These are phyloP conservation scores for Lycium barbarum DNA, from an alignment of 257 asterid genomes.

Conservation along the genomic window DNA sequence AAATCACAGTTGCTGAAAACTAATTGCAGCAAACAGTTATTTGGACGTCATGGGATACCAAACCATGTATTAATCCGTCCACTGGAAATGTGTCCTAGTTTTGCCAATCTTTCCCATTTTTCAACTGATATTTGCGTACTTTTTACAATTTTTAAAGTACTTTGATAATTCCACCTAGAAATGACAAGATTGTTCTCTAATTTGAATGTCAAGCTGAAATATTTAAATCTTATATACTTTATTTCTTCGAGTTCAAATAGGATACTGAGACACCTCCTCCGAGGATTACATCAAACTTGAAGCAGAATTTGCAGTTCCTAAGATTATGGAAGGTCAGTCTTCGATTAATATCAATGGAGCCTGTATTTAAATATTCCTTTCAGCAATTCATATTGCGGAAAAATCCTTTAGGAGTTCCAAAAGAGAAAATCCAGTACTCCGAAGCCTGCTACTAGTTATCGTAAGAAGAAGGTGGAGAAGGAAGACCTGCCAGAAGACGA, in stretches of 20 bases:
- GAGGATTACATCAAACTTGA: slow-evolving; percentile 87
- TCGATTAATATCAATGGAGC: slow-evolving; percentile 12
- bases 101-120: slow-evolving; percentile 2
- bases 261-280: slow-evolving; percentile 77
- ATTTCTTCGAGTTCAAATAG: slow-evolving; percentile 45
- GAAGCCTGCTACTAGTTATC: slow-evolving; percentile 89
- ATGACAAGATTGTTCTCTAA: not conserved
- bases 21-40: not conserved
- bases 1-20: not conserved
- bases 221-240: slow-evolving; percentile 18
- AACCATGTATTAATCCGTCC: not conserved
- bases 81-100: slow-evolving; percentile 9
- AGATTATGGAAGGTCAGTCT: slow-evolving; percentile 74
- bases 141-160: not conserved
- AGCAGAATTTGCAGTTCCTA: slow-evolving; percentile 88
- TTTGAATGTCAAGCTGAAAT: slow-evolving; percentile 27
- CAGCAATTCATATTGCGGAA: slow-evolving; percentile 33
- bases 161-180: slow-evolving; percentile 5
- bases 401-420: slow-evolving; percentile 67
- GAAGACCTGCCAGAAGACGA: slow-evolving; percentile 78
- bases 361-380: slow-evolving; percentile 25
- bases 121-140: not conserved
- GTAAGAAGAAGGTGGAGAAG: slow-evolving; percentile 84
- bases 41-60: slow-evolving; percentile 18
- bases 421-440: slow-evolving; percentile 63